Evolutionary conservation across 345 rosid genomes (phyloP).

Genomic region (Erysimum cheiranthoides): DNA sequence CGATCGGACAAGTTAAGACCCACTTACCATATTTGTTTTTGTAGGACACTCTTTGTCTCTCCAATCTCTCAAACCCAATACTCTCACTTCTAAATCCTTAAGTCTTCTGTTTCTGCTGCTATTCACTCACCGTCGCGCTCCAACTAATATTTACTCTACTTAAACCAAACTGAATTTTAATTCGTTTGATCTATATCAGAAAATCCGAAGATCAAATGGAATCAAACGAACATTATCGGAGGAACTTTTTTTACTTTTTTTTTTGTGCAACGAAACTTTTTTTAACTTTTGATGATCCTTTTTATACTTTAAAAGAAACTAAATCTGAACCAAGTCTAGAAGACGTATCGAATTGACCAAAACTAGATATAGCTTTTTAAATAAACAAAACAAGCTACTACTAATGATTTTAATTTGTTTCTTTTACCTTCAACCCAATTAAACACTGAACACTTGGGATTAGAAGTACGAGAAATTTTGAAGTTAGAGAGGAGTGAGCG

Average conservation of each 20-base stretch:
- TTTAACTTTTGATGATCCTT: background rate
- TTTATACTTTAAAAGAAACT: background rate
- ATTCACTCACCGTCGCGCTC: constrained; percentile 28
- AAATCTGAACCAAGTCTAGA: background rate
- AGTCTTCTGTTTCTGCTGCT: constrained; percentile 32
- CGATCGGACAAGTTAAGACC: constrained; percentile 43
- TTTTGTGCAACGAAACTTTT: no score
- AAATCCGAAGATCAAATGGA: background rate
- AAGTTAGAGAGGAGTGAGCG: background rate
- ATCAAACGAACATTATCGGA: background rate
- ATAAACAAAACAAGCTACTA: background rate
- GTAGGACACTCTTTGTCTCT: constrained; percentile 44
- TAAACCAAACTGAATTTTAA: background rate
- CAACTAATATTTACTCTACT: background rate
- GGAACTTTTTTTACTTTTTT: background rate
- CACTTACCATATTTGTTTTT: constrained; percentile 40
- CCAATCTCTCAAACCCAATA: background rate
- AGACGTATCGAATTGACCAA: background rate
- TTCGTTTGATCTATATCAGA: background rate
- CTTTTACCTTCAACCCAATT: background rate
- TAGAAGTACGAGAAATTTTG: background rate
- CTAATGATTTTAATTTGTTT: background rate
- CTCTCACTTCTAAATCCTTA: constrained; percentile 2
- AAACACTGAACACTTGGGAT: constrained; percentile 4
- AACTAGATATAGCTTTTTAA: background rate